Percentiles rank a stretch among this genome's conserved stretches.
Evolutionary conservation across 1,139 yeast species (phyloP).

Genomic region (Debaryomyces udenii): DNA sequence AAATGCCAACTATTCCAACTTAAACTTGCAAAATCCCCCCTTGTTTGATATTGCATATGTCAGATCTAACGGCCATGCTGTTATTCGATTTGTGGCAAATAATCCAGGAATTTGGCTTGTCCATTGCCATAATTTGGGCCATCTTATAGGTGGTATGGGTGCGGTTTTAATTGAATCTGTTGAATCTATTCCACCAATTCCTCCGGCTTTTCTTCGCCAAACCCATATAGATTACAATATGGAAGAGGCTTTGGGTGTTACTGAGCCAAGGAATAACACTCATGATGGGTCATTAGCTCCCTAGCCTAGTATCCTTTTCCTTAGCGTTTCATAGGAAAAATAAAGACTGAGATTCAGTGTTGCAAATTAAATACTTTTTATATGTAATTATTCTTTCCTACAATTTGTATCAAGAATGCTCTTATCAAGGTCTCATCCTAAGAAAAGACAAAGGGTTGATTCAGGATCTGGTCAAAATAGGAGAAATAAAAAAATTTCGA

Average conservation of each 20-base stretch:
- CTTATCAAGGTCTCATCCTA: background rate
- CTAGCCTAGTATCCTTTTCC: background rate
- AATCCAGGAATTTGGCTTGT: conserved; percentile 26
- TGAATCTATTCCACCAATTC: conserved; percentile 20
- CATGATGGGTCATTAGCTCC: conserved; percentile 7
- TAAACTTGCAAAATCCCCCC: conserved; percentile 25
- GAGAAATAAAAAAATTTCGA: background rate
- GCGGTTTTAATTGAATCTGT: conserved; percentile 32
- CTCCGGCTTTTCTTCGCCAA: conserved; percentile 7
- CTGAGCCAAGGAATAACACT: conserved; percentile 8
- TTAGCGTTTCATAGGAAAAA: background rate
- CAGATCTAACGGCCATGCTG: conserved; percentile 32
- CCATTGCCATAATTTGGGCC: conserved; percentile 43
- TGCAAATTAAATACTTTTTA: conserved; percentile 2
- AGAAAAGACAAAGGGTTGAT: background rate
- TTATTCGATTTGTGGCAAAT: conserved; percentile 24
- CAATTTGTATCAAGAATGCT: background rate
- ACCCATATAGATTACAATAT: conserved; percentile 8
- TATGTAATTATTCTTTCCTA: background rate
- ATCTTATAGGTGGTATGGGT: conserved; percentile 40
- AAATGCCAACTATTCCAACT: conserved; percentile 16
- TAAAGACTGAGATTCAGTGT: background rate
- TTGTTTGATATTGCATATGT: conserved; percentile 29
- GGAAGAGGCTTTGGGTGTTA: conserved; percentile 4
- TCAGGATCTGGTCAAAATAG: background rate